Base-by-base conservation (phyloP, 2,329 filamentous ascomycete genomes). In the Fusarium sp. region DNA sequence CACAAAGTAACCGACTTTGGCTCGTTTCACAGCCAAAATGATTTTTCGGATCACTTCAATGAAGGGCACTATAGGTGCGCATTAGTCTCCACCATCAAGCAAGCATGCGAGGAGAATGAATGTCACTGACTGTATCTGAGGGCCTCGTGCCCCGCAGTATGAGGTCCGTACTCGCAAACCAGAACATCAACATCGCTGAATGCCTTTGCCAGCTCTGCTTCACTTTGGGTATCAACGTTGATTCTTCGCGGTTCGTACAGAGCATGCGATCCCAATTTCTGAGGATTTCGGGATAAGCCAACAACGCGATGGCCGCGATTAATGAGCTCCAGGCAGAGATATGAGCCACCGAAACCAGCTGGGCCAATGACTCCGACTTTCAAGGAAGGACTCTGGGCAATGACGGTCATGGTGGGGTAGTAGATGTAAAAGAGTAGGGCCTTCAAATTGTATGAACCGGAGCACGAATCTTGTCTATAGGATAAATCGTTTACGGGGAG, bases 1-100 rank as follows among this genome's bases (percentile, higher is more conserved):
- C 17, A 64, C 33, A 19, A 64, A 64, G 36, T 64, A 64, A n/a
- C 45, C 49, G 7, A 64, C 45, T 31, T 45, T 31, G 14, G 56
- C 45, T 21, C 15, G 15, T 10, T 64, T 64, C 4, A 46, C 40
- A 10, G 50, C 50, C 19, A 64, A 13, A 14, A 64, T 46, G 8
- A 60, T 64, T 26, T 56, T 60, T 15, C 56, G 10, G 5, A 51
- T 36, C 14, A 21, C 10, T 42, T 64, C 56, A 1, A 60, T 39
- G n/a, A 58, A 62, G 7, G 54, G 21, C 28, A 31, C 24, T 24
- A 24, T 24, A 24, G 24, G 24, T 24, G 24, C 24, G 24, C 24
- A 24, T 24, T 24, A 24, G 7, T 24, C 24, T 24, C 24, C 24
- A 24, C 7, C 24, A 24, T 4, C 24, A 24, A 24, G 24, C 6